Evolutionary conservation across 768 basidiomycete species (phyloP).

Genomic region (Amanita exitialis): DNA sequence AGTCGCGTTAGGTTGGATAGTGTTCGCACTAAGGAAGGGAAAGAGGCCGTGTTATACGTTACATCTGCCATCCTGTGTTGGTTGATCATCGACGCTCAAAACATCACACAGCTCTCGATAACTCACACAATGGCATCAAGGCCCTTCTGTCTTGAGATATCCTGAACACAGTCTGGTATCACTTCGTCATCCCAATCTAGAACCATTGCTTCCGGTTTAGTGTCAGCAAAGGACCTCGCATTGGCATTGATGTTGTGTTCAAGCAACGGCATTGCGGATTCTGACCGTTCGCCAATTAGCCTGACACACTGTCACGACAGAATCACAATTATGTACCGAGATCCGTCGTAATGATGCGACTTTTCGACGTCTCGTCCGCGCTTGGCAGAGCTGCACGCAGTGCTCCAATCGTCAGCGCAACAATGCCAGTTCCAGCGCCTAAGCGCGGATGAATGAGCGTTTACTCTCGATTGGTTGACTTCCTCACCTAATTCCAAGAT

Average conservation of each 20-base stretch:
- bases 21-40: slow-evolving; percentile 67
- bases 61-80: slow-evolving; percentile 84
- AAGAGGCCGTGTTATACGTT: slow-evolving; percentile 83
- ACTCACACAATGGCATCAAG: slow-evolving; percentile 68
- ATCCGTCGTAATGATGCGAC: slow-evolving; percentile 56
- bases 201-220: slow-evolving; percentile 22
- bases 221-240: slow-evolving; percentile 20
- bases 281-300: slow-evolving; percentile 24
- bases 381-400: slow-evolving; percentile 30
- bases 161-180: slow-evolving; percentile 35
- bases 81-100: background rate
- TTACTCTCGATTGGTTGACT: background rate
- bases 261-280: slow-evolving; percentile 73
- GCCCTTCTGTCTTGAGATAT: slow-evolving; percentile 16
- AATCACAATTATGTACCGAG: slow-evolving; percentile 40
- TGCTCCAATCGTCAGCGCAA: slow-evolving; percentile 55
- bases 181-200: slow-evolving; percentile 72
- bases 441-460: background rate
- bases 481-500: slow-evolving; percentile 64
- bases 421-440: slow-evolving; percentile 85
- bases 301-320: background rate
- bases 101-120: background rate
- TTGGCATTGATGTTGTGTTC: slow-evolving; percentile 56
- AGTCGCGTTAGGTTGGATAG: slow-evolving; percentile 38
- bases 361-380: slow-evolving; percentile 4